Base-by-base conservation (phyloP, 2,329 filamentous ascomycete species). In the Aspergillus sp. region DNA sequence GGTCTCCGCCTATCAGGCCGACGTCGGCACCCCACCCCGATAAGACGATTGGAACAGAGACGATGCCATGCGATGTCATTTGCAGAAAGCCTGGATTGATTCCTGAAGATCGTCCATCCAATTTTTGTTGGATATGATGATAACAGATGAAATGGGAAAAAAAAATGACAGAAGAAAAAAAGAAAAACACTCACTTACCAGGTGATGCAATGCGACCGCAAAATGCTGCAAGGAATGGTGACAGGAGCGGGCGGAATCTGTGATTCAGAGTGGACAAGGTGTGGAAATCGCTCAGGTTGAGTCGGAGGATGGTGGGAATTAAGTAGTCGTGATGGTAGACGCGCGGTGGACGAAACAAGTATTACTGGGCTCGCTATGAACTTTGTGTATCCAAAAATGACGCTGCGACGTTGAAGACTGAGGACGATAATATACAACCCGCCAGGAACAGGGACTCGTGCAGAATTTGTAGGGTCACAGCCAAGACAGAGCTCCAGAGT, bases 401-500 rank as follows among this genome's bases (percentile, higher is more conserved):
- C 44, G 50, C 26, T 54, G 9, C 11, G 47, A 45, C 15, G 36
- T 36, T 44, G 47, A 36, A n/a, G 6, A 36, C 13, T 15, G 39
- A 32, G 9, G 26, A 36, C 11, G 24, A 47, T 44, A 47, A 44
- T 39, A 43, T 43, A 41, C 32, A 55, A 24, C 13, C 26, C 39
- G 38, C 26, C 49, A 57, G 55, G 55, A 57, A 57, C 55, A 59
- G 34, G 53, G 44, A 41, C 48, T 49, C 42, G 32, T 39, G 52
- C 38, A 43, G 57, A 48, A 53, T 59, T 53, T 56, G 56, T 55
- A 55, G 41, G 52, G 41, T 20, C 49, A 53, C 50, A 47, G 50
- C 50, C 42, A 47, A 53, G 30, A 38, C 20, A 11, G 30, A 50
- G 47, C 47, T 50, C 47, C 15, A 26, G 39, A 41, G 49, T 52